These are phyloP conservation scores for Physcomitrium patens DNA, from an alignment of 225 moss, liverwort and hornwort genomes.

Conservation along the genomic window DNA sequence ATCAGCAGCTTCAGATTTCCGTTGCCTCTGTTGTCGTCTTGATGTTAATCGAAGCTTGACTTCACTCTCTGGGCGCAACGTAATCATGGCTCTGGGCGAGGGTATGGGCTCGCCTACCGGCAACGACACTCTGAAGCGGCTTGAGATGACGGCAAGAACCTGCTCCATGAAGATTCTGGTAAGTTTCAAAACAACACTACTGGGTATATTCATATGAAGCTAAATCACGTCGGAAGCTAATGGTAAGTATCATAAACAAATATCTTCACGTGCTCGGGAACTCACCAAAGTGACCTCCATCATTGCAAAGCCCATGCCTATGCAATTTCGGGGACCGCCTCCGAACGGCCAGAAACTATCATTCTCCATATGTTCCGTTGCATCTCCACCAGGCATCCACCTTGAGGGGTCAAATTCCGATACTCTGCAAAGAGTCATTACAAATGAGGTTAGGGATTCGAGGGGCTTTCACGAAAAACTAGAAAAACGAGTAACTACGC, in stretches of 20 bases:
- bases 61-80: slow-evolving; percentile 63
- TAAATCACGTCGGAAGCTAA: background rate
- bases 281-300: slow-evolving; percentile 75
- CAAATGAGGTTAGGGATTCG: background rate
- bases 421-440: slow-evolving; percentile 45
- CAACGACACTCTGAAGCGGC: slow-evolving; percentile 48
- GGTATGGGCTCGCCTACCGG: slow-evolving; percentile 45
- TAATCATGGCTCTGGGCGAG: slow-evolving; percentile 68
- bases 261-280: background rate
- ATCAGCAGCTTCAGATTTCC: background rate
- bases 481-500: background rate
- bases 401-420: slow-evolving; percentile 74
- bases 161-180: slow-evolving; percentile 20
- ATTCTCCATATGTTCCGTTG: slow-evolving; percentile 64
- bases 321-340: slow-evolving; percentile 85
- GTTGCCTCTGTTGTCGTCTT: slow-evolving; percentile 24
- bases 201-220: background rate
- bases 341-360: slow-evolving; percentile 87
- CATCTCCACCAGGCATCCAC: slow-evolving; percentile 75
- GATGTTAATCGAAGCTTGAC: slow-evolving; percentile 48
- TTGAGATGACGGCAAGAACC: slow-evolving; percentile 56
- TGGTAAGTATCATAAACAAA: background rate
- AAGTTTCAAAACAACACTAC: background rate
- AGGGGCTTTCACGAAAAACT: background rate
- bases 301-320: slow-evolving; percentile 90